These are phyloP conservation scores for Botrytis medusae DNA, from an alignment of 2,329 filamentous ascomycete species.

Conservation along the genomic window DNA sequence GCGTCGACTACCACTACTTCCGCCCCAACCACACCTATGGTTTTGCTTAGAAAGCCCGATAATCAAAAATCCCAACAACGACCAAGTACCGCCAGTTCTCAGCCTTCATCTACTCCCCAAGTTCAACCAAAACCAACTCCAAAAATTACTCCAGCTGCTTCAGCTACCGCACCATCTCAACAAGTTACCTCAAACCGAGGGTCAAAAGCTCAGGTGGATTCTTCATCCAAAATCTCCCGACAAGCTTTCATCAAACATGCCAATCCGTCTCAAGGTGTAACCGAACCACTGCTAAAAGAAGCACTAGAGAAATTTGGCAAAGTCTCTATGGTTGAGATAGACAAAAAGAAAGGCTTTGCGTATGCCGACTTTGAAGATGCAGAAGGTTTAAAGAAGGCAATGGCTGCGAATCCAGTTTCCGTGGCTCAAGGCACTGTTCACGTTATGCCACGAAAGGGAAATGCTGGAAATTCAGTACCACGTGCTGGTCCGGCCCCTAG, in stretches of 20 bases:
- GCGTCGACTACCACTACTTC: slow-evolving; percentile 32
- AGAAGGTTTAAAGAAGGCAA: slow-evolving; percentile 71
- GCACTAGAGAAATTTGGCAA: slow-evolving; percentile 73
- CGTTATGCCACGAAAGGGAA: slow-evolving; percentile 78
- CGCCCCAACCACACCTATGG: slow-evolving; percentile 39
- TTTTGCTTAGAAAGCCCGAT: slow-evolving; percentile 44
- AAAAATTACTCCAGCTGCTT: slow-evolving; percentile 25
- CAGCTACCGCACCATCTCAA: slow-evolving; percentile 32
- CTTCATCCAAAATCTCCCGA: slow-evolving; percentile 50
- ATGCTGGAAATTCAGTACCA: slow-evolving; percentile 81
- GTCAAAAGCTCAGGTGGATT: slow-evolving; percentile 26
- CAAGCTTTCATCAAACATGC: slow-evolving; percentile 79
- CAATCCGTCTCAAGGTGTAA: slow-evolving; percentile 89
- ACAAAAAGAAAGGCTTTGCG: slow-evolving; percentile 91
- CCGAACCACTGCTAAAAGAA: slow-evolving; percentile 73
- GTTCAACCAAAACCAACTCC: slow-evolving; percentile 33
- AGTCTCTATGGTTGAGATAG: slow-evolving; percentile 81
- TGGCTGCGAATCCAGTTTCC: slow-evolving; percentile 75
- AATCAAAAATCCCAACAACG: slow-evolving; percentile 26
- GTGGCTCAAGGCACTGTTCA: slow-evolving; percentile 86
- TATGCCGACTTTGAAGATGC: slow-evolving; percentile 85
- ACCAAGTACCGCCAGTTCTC: slow-evolving; percentile 27
- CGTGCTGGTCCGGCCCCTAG: slow-evolving; percentile 66
- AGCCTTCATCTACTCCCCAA: slow-evolving; percentile 3
- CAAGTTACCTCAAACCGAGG: slow-evolving; percentile 36